These are phyloP conservation scores for Lentinula detonsa DNA, from an alignment of 768 basidiomycete genomes.

Conservation along the genomic window DNA sequence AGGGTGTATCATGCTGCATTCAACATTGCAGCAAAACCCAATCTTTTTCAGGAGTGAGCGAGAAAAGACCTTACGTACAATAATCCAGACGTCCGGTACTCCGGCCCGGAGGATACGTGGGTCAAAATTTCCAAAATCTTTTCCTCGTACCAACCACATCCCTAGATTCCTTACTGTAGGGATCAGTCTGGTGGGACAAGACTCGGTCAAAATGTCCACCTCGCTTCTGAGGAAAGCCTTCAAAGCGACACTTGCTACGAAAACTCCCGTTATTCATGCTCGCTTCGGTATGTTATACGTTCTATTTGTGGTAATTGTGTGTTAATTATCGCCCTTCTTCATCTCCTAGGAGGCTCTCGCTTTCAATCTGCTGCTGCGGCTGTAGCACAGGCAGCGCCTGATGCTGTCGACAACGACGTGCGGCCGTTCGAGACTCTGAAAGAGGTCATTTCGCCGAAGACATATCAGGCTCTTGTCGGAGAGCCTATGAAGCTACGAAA, in stretches of 20 bases:
- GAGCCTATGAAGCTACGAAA: constrained; percentile 59
- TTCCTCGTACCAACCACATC: not conserved
- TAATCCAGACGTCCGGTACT: too few species aligned
- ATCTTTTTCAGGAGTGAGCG: too few species aligned
- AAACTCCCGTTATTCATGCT: not conserved
- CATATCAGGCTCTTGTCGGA: constrained; percentile 54
- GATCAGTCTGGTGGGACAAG: not conserved
- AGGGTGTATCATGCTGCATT: too few species aligned
- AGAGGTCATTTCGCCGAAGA: constrained; percentile 29
- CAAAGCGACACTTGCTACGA: not conserved
- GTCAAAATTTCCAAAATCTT: not conserved
- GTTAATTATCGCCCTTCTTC: not conserved
- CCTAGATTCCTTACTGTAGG: not conserved
- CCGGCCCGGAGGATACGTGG: too few species aligned
- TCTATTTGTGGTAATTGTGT: not conserved
- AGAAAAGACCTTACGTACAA: too few species aligned
- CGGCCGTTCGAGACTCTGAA: constrained; percentile 29
- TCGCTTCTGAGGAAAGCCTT: not conserved
- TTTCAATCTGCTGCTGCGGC: not conserved
- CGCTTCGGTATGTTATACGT: not conserved
- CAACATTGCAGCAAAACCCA: too few species aligned
- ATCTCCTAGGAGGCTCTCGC: not conserved
- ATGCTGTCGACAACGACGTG: not conserved
- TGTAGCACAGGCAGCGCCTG: not conserved
- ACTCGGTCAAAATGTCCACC: not conserved